Evolutionary conservation across 2,329 filamentous ascomycete genomes (phyloP).

Genomic region (Penicillium occitanis): DNA sequence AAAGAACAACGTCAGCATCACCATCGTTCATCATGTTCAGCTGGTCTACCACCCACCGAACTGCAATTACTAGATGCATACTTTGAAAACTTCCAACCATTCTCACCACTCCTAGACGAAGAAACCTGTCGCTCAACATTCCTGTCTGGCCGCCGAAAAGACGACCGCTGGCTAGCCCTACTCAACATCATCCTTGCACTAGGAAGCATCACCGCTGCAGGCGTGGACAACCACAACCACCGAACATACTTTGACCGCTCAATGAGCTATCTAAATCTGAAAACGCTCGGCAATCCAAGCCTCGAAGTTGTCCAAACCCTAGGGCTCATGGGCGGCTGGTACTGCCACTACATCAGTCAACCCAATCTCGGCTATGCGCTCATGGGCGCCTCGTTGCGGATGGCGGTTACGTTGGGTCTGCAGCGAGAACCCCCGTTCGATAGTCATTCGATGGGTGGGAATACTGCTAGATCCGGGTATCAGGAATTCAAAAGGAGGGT

Average conservation of each 20-base stretch:
- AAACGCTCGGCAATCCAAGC: conserved; percentile 67
- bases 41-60: not conserved
- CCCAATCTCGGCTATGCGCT: conserved; percentile 75
- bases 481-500: conserved; percentile 63
- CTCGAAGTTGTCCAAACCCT: conserved; percentile 73
- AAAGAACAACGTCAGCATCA: not conserved
- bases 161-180: conserved; percentile 69
- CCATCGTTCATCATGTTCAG: not conserved
- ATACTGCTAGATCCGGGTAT: conserved; percentile 25
- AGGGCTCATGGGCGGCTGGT: conserved; percentile 70
- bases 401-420: conserved; percentile 71
- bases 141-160: conserved; percentile 55
- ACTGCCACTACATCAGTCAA: conserved; percentile 74
- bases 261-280: conserved; percentile 65
- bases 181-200: conserved; percentile 76
- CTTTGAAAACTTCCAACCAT: conserved; percentile 70
- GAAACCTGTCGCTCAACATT: conserved; percentile 67
- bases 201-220: conserved; percentile 68
- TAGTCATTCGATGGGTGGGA: not conserved
- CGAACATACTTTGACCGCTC: conserved; percentile 68
- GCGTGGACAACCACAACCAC: conserved; percentile 63
- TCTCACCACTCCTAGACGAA: conserved; percentile 73
- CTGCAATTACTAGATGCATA: conserved; percentile 68
- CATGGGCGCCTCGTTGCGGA: conserved; percentile 68
- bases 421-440: conserved; percentile 41